Evolutionary conservation across 2,329 filamentous ascomycete species (phyloP).

Genomic region (Fusarium tricinctum): DNA sequence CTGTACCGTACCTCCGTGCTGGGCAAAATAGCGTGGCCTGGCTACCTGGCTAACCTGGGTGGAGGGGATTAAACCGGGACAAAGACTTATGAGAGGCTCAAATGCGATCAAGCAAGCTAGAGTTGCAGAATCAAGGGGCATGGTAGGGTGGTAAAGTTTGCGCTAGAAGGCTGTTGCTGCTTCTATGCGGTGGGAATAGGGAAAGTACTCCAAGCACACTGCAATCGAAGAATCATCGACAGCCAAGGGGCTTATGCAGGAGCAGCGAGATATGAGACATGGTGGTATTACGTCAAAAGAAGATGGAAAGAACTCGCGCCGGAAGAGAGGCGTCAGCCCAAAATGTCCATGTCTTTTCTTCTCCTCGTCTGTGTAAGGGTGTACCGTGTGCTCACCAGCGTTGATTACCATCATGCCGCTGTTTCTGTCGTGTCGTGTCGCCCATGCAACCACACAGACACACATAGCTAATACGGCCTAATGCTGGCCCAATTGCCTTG

Average conservation of each 20-base stretch:
- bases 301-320: slow-evolving; percentile 22
- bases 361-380: slow-evolving; percentile 20
- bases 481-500: slow-evolving; percentile 3
- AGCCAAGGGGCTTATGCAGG: slow-evolving; percentile 22
- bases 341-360: background rate
- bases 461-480: slow-evolving; percentile 29
- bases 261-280: slow-evolving; percentile 28
- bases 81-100: slow-evolving; percentile 20
- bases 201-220: background rate
- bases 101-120: slow-evolving; percentile 12
- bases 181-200: slow-evolving; percentile 22
- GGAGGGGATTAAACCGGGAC: slow-evolving; percentile 2
- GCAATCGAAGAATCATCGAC: slow-evolving; percentile 32
- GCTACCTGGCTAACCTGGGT: background rate
- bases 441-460: slow-evolving; percentile 41
- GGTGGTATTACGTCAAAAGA: slow-evolving; percentile 35
- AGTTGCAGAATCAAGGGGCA: slow-evolving; percentile 16
- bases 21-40: background rate
- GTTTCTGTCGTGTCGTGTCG: slow-evolving; percentile 18
- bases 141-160: slow-evolving; percentile 40
- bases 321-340: slow-evolving; percentile 15
- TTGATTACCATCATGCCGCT: slow-evolving; percentile 37
- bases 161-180: slow-evolving; percentile 46
- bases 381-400: slow-evolving; percentile 38
- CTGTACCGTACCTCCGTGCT: background rate